Conservation (phyloP, 1,284 basidiomycete genomes). For the Waitea zeae region DNA sequence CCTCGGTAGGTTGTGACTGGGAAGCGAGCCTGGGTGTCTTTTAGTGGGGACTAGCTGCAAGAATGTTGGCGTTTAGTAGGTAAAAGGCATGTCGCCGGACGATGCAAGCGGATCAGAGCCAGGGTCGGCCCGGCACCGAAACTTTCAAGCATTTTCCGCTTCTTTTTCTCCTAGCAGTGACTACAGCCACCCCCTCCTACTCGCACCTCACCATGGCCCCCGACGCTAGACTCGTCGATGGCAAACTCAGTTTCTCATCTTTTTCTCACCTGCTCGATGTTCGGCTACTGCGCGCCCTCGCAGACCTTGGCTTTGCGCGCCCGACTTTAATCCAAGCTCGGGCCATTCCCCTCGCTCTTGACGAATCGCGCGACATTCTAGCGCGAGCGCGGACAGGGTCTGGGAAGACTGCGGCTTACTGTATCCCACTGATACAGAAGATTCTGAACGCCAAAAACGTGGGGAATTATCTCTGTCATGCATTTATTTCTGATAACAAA, state of each 20-base stretch:
- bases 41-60: too few species aligned
- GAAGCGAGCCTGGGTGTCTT: too few species aligned
- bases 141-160: too few species aligned
- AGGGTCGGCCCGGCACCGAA: too few species aligned
- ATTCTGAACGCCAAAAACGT: constrained; percentile 71
- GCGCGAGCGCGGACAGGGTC: constrained; percentile 90
- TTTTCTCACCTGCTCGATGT: constrained; percentile 62
- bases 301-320: constrained; percentile 66
- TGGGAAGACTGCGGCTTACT: constrained; percentile 96
- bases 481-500: too few species aligned
- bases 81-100: too few species aligned
- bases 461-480: constrained; percentile 20
- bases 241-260: constrained; percentile 39
- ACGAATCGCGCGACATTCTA: constrained; percentile 79
- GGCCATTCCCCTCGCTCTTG: constrained; percentile 71
- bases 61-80: too few species aligned
- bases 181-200: too few species aligned
- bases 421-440: constrained; percentile 81
- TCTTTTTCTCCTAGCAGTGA: too few species aligned
- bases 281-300: constrained; percentile 62
- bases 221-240: constrained; percentile 30
- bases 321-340: constrained; percentile 73
- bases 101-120: too few species aligned
- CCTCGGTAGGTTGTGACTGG: too few species aligned
- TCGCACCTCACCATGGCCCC: too few species aligned